Percentiles rank a stretch among this genome's conserved stretches.
phyloP scores from a whole-genome alignment of 148 eudicot genomes.

The Simmondsia chinensis region DNA sequence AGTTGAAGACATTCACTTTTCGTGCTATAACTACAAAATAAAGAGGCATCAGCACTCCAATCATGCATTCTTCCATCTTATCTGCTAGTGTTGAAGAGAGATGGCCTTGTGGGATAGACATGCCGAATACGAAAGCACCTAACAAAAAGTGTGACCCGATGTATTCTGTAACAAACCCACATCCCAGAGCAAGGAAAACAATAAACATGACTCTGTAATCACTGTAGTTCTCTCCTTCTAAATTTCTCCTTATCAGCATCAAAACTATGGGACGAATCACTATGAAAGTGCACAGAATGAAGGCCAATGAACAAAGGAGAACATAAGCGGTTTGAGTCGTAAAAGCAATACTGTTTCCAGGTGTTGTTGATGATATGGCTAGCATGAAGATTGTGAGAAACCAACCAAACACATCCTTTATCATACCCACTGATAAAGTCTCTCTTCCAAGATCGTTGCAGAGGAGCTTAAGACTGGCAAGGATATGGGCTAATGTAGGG shows the following conservation, averaged over 20 bases:
- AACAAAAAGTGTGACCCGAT: slow-evolving; percentile 40
- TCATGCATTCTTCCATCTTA: slow-evolving; percentile 51
- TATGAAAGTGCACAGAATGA: slow-evolving; percentile 5
- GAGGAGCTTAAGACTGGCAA: slow-evolving; percentile 20
- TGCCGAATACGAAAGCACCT: slow-evolving; percentile 48
- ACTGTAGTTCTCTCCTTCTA: slow-evolving; percentile 28
- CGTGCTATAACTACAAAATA: slow-evolving; percentile 31
- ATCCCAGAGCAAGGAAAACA: slow-evolving; percentile 20
- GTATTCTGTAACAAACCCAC: slow-evolving; percentile 26
- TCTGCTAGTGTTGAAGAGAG: slow-evolving; percentile 27
- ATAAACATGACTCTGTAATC: slow-evolving; percentile 19
- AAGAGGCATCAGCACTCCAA: slow-evolving; percentile 46
- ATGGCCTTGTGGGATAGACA: slow-evolving; percentile 34
- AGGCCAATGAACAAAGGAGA: not conserved
- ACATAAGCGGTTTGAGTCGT: not conserved
- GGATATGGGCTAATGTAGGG: slow-evolving; percentile 16
- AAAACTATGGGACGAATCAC: slow-evolving; percentile 24
- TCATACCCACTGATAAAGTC: slow-evolving; percentile 11
- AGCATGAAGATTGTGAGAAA: slow-evolving; percentile 5
- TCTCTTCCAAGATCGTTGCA: slow-evolving; percentile 19
- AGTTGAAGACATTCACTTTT: slow-evolving; percentile 1
- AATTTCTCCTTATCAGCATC: slow-evolving; percentile 12
- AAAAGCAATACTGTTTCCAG: not conserved
- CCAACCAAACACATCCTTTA: slow-evolving; percentile 19
- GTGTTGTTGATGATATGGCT: slow-evolving; percentile 5